Evolutionary conservation across 78 protist species (phyloP), one percentile per base, ranked within the genome.

Genomic region (Dictyostelium purpureum): DNA sequence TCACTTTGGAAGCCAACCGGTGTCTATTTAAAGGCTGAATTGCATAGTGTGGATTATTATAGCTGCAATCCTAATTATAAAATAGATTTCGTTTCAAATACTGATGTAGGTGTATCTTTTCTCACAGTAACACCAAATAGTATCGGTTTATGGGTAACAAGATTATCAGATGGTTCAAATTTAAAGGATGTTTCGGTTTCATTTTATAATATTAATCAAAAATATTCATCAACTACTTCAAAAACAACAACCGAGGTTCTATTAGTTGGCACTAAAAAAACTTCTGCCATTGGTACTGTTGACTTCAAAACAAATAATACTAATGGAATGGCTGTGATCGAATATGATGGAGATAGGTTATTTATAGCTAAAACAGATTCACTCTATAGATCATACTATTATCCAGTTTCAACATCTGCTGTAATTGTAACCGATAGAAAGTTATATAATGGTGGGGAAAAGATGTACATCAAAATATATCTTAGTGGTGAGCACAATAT

Each of bases 361-460:
- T 37, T 43, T 24, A 54, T 49, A 10, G 42, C 47, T 0, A 19
- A n/a, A 61, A 31, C 26, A 3, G 51, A 21, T 61, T 61, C 69
- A 78, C 16, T 24, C 18, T 78, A 56, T 45, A 31, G 19, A 28
- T 26, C 66, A 1, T 4, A 26, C 0, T 18, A 28, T 9, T 35
- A 35, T 18, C 21, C 26, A 38, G 18, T 16, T 33, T 6, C 12
- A 63, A 63, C 1, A 33, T 19, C 71, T 4, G 76, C 45, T 10
- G 61, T 71, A 45, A 33, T 85, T 4, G 54, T 85, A 2, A 85
- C 92, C 11, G 92, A 85, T 59, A 26, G 92, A 35, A 61, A 43
- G 33, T 26, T 85, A 1, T 85, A 85, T 45, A 85, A 85, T 56
- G 77, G 82, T 0, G 92, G 92, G n/a, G 92, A 85, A 16, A 61